These are phyloP conservation scores for Scheffersomyces quercinus DNA, from an alignment of 1,139 yeast genomes.

Conservation along the genomic window DNA sequence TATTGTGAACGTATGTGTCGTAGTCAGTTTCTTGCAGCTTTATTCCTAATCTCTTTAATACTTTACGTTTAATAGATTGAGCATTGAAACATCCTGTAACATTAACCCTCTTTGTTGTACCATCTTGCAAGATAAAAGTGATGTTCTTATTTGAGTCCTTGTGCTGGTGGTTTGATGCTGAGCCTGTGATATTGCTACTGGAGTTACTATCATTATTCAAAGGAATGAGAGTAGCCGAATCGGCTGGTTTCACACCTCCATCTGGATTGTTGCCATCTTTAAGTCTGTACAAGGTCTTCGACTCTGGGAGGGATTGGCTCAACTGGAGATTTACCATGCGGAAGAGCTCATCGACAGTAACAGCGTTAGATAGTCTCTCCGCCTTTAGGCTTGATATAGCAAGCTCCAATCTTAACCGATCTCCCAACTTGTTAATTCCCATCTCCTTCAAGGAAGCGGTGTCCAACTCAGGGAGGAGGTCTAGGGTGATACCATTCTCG, in stretches of 20 bases:
- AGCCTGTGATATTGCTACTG: not conserved
- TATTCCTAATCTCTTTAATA: conserved; percentile 62
- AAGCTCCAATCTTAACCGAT: conserved; percentile 65
- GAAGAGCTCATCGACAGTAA: conserved; percentile 34
- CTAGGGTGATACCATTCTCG: conserved; percentile 58
- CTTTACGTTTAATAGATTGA: conserved; percentile 71
- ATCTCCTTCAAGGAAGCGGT: conserved; percentile 67
- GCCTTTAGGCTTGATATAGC: conserved; percentile 48
- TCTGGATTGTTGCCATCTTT: conserved; percentile 1
- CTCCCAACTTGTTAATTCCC: conserved; percentile 81
- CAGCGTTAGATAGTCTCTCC: conserved; percentile 32
- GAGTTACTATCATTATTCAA: not conserved
- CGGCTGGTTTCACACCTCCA: not conserved
- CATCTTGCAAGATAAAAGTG: conserved; percentile 74
- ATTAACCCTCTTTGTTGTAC: conserved; percentile 70
- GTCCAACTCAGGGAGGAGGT: conserved; percentile 65
- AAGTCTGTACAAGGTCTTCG: not conserved
- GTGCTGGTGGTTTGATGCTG: conserved; percentile 24
- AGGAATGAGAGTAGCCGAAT: not conserved
- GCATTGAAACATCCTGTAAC: conserved; percentile 83
- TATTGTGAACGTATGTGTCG: conserved; percentile 41
- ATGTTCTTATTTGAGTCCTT: conserved; percentile 48
- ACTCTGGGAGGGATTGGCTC: not conserved
- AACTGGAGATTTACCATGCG: conserved; percentile 24
- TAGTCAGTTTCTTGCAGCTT: conserved; percentile 38